phyloP scores from a whole-genome alignment of 495 filamentous ascomycete genomes.

The Durotheca rogersii region DNA sequence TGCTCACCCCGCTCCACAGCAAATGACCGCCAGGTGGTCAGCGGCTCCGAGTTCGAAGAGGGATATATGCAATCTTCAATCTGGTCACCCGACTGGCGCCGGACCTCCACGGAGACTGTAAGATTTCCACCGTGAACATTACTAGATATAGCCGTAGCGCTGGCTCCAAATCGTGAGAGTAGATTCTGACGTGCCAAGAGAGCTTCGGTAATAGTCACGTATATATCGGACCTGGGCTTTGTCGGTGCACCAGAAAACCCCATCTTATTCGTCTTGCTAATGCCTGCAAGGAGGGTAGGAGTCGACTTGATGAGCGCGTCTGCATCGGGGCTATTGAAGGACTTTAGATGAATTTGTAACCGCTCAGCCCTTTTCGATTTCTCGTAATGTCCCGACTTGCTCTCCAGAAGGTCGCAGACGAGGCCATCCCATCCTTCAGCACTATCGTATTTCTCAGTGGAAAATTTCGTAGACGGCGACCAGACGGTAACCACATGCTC shows the following conservation, averaged over 20 bases:
- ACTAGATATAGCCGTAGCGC: slow-evolving; percentile 66
- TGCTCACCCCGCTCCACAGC: slow-evolving; percentile 72
- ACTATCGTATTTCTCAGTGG: slow-evolving; percentile 54
- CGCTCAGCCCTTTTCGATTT: slow-evolving; percentile 69
- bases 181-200: slow-evolving; percentile 73
- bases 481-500: slow-evolving; percentile 81
- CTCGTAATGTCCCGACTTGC: slow-evolving; percentile 68
- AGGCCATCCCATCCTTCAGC: slow-evolving; percentile 74
- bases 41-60: slow-evolving; percentile 69
- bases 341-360: slow-evolving; percentile 71
- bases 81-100: slow-evolving; percentile 71
- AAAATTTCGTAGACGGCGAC: slow-evolving; percentile 55
- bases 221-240: slow-evolving; percentile 87
- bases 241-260: slow-evolving; percentile 94
- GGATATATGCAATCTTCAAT: slow-evolving; percentile 86
- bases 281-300: slow-evolving; percentile 80
- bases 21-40: slow-evolving; percentile 85
- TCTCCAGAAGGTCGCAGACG: slow-evolving; percentile 71
- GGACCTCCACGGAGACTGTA: slow-evolving; percentile 86
- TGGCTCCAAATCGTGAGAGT: slow-evolving; percentile 75
- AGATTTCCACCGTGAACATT: slow-evolving; percentile 68
- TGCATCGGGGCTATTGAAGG: slow-evolving; percentile 73
- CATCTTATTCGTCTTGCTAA: slow-evolving; percentile 78
- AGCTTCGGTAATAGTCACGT: slow-evolving; percentile 78
- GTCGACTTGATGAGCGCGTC: slow-evolving; percentile 79